Percentiles rank a stretch among this genome's conserved stretches.
Conservation (phyloP, 169 alveolate species). For the Sarcocystis neurona region DNA sequence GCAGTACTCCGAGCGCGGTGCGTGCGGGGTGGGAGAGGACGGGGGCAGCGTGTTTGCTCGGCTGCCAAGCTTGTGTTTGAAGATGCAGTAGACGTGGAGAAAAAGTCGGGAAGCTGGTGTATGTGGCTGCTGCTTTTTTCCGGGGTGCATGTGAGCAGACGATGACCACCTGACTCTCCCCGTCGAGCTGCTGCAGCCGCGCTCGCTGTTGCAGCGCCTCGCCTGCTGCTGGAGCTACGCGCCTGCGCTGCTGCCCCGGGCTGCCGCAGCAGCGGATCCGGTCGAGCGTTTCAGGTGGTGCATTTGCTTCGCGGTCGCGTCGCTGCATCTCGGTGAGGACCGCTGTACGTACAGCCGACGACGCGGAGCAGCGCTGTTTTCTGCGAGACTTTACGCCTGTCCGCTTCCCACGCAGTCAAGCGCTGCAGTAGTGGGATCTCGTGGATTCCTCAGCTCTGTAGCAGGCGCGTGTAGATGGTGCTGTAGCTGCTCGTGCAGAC, state of each 20-base stretch:
- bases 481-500: no score
- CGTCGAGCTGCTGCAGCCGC: not conserved
- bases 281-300: constrained; percentile 17
- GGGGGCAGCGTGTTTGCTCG: no score
- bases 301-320: not conserved
- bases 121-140: not conserved
- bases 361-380: not conserved
- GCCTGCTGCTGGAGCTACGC: constrained; percentile 24
- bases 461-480: no score
- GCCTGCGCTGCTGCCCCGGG: not conserved
- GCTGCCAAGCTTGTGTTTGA: no score
- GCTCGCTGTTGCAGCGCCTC: not conserved
- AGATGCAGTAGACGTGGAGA: no score
- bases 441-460: no score
- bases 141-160: not conserved
- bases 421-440: no score
- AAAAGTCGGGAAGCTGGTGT: no score
- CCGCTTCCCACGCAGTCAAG: no score
- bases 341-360: not conserved
- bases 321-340: constrained; percentile 5
- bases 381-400: not conserved
- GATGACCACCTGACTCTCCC: not conserved
- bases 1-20: no score
- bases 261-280: not conserved
- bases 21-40: no score